Evolutionary conservation across 192 early-diverging fungal genomes (phyloP), one percentile per base, ranked within the genome.

Genomic region (Linnemannia exigua): DNA sequence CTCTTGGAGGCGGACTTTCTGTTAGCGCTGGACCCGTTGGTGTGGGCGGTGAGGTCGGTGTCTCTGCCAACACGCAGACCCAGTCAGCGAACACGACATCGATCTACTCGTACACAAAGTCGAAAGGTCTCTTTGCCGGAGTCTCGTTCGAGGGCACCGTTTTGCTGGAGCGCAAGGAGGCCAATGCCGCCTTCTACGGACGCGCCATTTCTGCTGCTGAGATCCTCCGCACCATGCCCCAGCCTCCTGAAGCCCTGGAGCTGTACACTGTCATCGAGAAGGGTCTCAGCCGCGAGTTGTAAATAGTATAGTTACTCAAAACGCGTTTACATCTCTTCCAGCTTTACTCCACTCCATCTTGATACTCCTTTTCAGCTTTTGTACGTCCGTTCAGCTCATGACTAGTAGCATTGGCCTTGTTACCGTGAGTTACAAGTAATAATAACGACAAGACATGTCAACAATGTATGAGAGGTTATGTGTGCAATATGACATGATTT

Each of bases 121-220:
- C 95, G 44, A 95, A 95, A 87, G 97, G 97, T 15, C 90, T 99
- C 68, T 97, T 97, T 91, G 96, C 94, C 8, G 98, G 98, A 36
- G 91, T 96, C 5, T 96, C 95, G 11, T 19, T 89, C 36, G 97
- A 99, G 77, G 97, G 97, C 11, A 93, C 97, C 0, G 93, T 93
- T 9, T 90, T 99, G 37, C 68, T 96, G 37, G 95, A 96, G 84
- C 94, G 97, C 75, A 92, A 94, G 72, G 96, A 96, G 66, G 95
- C 96, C 38, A 98, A 99, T 79, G 84, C 89, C 5, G 90, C 89
- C 25, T 91, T 95, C 71, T 99, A 99, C 82, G 94, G 93, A 52
- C 88, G 90, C 50, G 88, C 91, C 50, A 89, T 98, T 31, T 84
- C 89, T 31, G 94, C 96, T 1, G 93, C 94, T 77, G 95, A 97